phyloP scores from a whole-genome alignment of 768 basidiomycete genomes.

The Flagelloscypha sp. region DNA sequence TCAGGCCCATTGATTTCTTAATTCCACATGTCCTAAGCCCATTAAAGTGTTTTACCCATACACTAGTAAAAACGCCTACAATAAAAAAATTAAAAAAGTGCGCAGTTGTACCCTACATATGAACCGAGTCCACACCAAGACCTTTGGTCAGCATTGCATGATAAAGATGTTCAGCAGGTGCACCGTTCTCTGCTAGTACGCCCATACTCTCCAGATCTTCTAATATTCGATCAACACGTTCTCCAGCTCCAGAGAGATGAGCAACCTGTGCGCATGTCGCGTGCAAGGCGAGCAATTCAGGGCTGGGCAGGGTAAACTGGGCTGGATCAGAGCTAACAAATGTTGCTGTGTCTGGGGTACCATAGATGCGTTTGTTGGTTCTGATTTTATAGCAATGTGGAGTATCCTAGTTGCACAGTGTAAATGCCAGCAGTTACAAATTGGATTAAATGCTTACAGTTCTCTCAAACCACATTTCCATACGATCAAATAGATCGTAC shows the following conservation, averaged over 20 bases:
- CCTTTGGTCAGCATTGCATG: constrained; percentile 2
- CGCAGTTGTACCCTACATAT: too few relatives aligned
- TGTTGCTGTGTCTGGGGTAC: constrained; percentile 15
- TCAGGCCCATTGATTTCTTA: too few relatives aligned
- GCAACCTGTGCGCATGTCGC: constrained; percentile 33
- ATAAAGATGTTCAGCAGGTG: constrained; percentile 1
- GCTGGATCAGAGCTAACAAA: constrained; percentile 20
- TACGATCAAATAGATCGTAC: constrained; percentile 18
- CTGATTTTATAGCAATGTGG: constrained; percentile 16
- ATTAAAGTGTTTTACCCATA: too few relatives aligned
- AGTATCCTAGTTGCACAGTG: constrained; percentile 6
- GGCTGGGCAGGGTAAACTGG: constrained; percentile 21
- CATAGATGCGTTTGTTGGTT: constrained; percentile 1
- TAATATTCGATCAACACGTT: constrained; percentile 22
- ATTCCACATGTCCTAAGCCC: too few relatives aligned
- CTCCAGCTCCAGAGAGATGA: constrained; percentile 30
- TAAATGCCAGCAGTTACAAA: constrained; percentile 2
- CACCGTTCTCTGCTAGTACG: constrained; percentile 13
- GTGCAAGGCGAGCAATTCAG: constrained; percentile 25
- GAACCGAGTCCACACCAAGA: too few relatives aligned
- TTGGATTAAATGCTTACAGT: constrained; percentile 15
- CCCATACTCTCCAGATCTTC: constrained; percentile 15
- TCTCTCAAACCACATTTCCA: constrained; percentile 23
- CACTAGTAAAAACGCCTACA: too few relatives aligned
- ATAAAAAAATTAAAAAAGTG: too few relatives aligned